These are phyloP conservation scores for Colletotrichum incanum DNA, from an alignment of 2,329 filamentous ascomycete species.

Conservation along the genomic window DNA sequence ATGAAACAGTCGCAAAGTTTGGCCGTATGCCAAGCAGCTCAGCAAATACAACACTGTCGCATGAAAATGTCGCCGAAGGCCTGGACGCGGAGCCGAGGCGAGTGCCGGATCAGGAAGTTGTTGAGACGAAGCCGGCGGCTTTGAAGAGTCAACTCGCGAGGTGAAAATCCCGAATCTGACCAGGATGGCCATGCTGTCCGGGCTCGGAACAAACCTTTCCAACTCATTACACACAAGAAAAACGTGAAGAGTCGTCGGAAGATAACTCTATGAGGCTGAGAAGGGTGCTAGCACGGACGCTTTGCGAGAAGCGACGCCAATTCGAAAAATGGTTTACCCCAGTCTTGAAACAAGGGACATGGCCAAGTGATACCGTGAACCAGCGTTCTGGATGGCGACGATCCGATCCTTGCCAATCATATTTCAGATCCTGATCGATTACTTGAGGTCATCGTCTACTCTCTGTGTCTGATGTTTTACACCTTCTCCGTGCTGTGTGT, in stretches of 20 bases:
- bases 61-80: slow-evolving; percentile 13
- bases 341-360: slow-evolving; percentile 40
- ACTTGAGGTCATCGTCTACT: slow-evolving; percentile 33
- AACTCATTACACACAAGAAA: slow-evolving; percentile 24
- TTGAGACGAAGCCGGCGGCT: slow-evolving; percentile 26
- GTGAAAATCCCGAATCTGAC: not conserved
- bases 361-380: slow-evolving; percentile 31
- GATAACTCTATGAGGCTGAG: slow-evolving; percentile 38
- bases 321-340: slow-evolving; percentile 20
- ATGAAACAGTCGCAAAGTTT: slow-evolving; percentile 35
- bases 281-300: slow-evolving; percentile 22
- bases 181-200: slow-evolving; percentile 30
- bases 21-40: slow-evolving; percentile 23
- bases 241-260: slow-evolving; percentile 36
- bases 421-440: not conserved
- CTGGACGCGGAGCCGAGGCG: slow-evolving; percentile 1
- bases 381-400: slow-evolving; percentile 17
- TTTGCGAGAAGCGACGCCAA: slow-evolving; percentile 9
- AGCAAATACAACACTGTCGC: slow-evolving; percentile 21
- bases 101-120: slow-evolving; percentile 11
- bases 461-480: slow-evolving; percentile 40
- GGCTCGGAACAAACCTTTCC: slow-evolving; percentile 19
- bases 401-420: slow-evolving; percentile 30
- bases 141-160: not conserved
- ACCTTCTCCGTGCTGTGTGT: slow-evolving; percentile 14